A percentile compares a stretch with the other conserved stretches of the same genome.
These are phyloP conservation scores for Gynochthodes officinalis DNA, from an alignment of 257 asterid species.

Conservation along the genomic window DNA sequence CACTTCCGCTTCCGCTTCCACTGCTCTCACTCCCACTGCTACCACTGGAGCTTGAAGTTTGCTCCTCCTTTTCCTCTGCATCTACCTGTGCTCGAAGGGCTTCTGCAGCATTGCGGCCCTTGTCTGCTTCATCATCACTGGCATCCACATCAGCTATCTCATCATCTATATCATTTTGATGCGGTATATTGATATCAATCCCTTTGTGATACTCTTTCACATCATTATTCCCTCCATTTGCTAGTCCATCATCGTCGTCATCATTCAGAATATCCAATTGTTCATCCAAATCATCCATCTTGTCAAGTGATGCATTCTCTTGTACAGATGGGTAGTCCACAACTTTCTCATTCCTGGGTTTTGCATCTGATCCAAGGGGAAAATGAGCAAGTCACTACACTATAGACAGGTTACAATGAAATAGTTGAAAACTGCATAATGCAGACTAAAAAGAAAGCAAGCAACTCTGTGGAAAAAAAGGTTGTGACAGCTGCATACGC, in stretches of 20 bases:
- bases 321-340: slow-evolving; percentile 42
- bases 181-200: slow-evolving; percentile 82
- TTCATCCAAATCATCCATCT: slow-evolving; percentile 62
- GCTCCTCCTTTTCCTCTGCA: slow-evolving; percentile 43
- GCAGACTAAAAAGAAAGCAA: slow-evolving; percentile 3
- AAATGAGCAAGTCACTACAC: slow-evolving; percentile 13
- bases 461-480: not conserved
- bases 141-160: slow-evolving; percentile 89
- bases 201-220: slow-evolving; percentile 57
- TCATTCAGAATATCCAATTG: slow-evolving; percentile 71
- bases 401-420: not conserved
- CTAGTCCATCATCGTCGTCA: slow-evolving; percentile 50
- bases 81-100: slow-evolving; percentile 76
- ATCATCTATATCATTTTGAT: slow-evolving; percentile 64
- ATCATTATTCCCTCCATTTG: slow-evolving; percentile 38
- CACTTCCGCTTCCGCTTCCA: slow-evolving; percentile 59
- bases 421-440: not conserved
- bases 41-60: slow-evolving; percentile 62
- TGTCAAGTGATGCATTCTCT: slow-evolving; percentile 56
- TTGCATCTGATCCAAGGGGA: slow-evolving; percentile 47
- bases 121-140: slow-evolving; percentile 71
- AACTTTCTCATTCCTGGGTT: slow-evolving; percentile 53
- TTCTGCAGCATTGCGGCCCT: slow-evolving; percentile 90
- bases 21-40: slow-evolving; percentile 76
- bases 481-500: not conserved